Evolutionary conservation across 176 grass and related monocot species (phyloP).

Genomic region (Rhipidocladum racemiflorum): DNA sequence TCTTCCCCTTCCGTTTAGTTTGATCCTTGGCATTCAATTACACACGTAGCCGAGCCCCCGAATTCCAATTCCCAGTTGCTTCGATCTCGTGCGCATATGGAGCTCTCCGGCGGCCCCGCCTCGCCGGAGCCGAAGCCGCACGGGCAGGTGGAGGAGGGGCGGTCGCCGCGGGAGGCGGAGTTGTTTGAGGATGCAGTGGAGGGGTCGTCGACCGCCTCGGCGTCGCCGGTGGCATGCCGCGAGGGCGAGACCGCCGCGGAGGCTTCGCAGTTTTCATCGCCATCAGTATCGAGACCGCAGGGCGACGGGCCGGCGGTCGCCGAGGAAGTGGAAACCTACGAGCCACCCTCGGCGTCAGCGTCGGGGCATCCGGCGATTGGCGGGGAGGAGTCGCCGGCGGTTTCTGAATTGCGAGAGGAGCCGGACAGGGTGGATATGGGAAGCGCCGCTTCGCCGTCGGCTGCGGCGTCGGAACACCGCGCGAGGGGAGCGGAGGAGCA

Average conservation of each 20-base stretch:
- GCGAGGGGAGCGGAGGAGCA: conserved; percentile 25
- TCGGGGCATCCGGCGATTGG: not conserved
- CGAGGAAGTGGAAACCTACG: conserved; percentile 24
- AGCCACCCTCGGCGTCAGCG: conserved; percentile 16
- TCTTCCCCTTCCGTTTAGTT: conserved; percentile 22
- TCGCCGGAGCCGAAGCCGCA: conserved; percentile 8
- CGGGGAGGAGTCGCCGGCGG: conserved; percentile 2
- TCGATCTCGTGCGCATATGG: conserved; percentile 37
- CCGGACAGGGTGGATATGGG: not conserved
- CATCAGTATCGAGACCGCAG: conserved; percentile 8
- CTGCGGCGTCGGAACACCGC: not conserved
- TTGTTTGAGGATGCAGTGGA: conserved; percentile 40
- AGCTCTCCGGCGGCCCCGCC: conserved; percentile 26
- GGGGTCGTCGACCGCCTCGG: conserved; percentile 17
- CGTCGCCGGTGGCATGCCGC: not conserved
- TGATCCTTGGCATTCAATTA: conserved; percentile 37
- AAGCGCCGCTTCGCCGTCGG: conserved; percentile 5
- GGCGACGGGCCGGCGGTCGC: not conserved
- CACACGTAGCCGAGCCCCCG: not conserved
- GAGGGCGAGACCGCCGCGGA: not conserved
- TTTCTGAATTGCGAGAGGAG: conserved; percentile 20
- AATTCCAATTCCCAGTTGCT: conserved; percentile 12
- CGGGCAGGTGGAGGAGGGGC: conserved; percentile 17
- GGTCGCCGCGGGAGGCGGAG: conserved; percentile 26
- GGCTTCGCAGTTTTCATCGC: not conserved